Evolutionary conservation across 1,284 basidiomycete genomes (phyloP), one percentile per base, ranked within the genome.

Genomic region (Sutorius eximius): DNA sequence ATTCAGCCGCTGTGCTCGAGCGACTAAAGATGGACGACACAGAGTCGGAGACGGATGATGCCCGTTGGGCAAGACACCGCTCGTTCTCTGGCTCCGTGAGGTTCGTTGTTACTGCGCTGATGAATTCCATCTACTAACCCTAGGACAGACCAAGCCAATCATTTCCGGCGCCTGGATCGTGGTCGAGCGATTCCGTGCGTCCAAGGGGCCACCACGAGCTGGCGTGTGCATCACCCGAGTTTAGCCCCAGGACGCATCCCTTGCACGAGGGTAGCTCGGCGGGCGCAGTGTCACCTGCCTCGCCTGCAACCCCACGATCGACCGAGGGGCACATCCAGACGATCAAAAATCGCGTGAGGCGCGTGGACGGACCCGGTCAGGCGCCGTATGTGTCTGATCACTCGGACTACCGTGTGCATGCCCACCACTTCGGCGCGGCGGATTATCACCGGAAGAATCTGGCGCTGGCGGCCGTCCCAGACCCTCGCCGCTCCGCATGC

Each of bases 1-100:
- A 87, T 63, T 82, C 85, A 1, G 79, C 82, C 12, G 79, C 84
- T 8, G 85, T 89, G 3, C 67, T 89, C 41, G 73, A 81, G 53
- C 75, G 86, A 18, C 69, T 88, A 18, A 76, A 74, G 53, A 74
- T 76, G 53, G 78, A 80, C 24, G 82, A 84, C 49, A 72, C 75
- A 57, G 58, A 43, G 45, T 56, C 65, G 8, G 60, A 62, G 45
- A 53, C 41, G 15, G 62, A 49, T 53, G 61, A 63, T 59, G 45
- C 56, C 60, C 61, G 45, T 49, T 66, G 45, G 70, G 67, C 71
- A 51, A 71, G 77, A 61, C 68, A 75, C 53, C 74, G 75, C 27
- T 69, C 67, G 16, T 43, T 59, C 16, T 67, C 70, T 30, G 42
- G 58, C n/a, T 57, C 67, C 49, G 45, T 34, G 29, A 64, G 64